Evolutionary conservation across 169 alveolate species (phyloP), one percentile per base, ranked within the genome.

Genomic region (Plasmodium gaboni): DNA sequence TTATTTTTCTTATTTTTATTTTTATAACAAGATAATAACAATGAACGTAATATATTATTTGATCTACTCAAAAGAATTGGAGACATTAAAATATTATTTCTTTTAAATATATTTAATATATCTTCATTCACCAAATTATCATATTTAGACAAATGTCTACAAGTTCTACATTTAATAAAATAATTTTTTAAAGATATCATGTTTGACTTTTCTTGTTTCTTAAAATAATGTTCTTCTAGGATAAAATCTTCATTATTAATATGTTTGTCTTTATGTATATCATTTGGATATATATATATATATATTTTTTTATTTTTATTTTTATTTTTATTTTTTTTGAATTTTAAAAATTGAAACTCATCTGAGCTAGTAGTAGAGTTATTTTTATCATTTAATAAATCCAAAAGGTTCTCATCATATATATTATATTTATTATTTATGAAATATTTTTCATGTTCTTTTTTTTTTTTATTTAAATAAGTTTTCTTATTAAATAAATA

Each of bases 91-190:
- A 13, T 19, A 69, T 44, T 12, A 38, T 59, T 38, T 24, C 13
- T 46, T 15, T 32, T 83, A 50, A 69, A 65, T 2, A 28, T 44
- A 28, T 51, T 64, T n/a, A 78, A 17, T 48, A 83, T 55, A 63
- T 57, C 24, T 22, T 83, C 85, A 51, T 83, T 83, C n/a, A 55
- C n/a, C 26, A 83, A 32, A 55, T 83, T 83, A 48, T 83, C 91
- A 22, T 83, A 83, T 42, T 68, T 83, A 12, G 22, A 13, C 12
- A 70, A 15, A 57, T 42, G 59, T 17, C 83, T 68, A 63, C 91
- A 83, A 0, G 59, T 83, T 69, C 68, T 83, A 42, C 91, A 83
- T 8, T 32, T 19, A 17, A 71, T 69, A n/a, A 69, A 50, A 26
- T 28, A 68, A 17, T 69, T 73, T 12, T 19, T 42, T 63, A 69